Evolutionary conservation across 1,284 basidiomycete genomes (phyloP), one percentile per base, ranked within the genome.

Genomic region (Blastosporella zonata): DNA sequence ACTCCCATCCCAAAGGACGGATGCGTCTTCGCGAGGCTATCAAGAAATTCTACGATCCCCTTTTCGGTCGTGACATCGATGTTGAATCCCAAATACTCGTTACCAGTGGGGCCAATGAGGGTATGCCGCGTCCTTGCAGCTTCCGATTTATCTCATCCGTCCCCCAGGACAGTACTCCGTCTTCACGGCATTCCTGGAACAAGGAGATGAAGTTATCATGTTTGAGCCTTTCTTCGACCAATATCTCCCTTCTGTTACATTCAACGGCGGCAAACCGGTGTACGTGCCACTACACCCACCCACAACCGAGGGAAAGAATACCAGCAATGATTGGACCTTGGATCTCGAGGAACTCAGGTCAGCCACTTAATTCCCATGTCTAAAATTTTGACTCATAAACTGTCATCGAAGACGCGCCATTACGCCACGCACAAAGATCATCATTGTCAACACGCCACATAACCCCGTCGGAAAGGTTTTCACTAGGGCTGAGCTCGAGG

Each of bases 211-310:
- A 69, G 97, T 99, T 53, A 95, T 99, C 67, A 85, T 97, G 78
- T 95, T 99, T 62, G 97, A 99, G 71, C 96, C 93, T 4, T 95
- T 93, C 77, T 98, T 97, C 63, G 95, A 98, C 65, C 97, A 99
- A 68, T 99, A 97, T 71, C 81, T 90, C 53, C 87, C 93, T 29
- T 91, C 90, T 7, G 84, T 97, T 48, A 90, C 84, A 21, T 97
- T 97, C 79, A 94, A 97, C 62, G 90, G 89, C 25, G 95, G 93
- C 39, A 87, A 83, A 48, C 93, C 96, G 7, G 86, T 97, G 42
- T 99, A 93, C 62, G 92, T 99, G 6, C 96, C 97, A 2, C 77
- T 99, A 12, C 91, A 97, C 57, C 96, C 97, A 0, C 90, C 91
- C 12, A 66, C 74, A 1, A 66, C 73, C 2, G 69, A 74, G 43